phyloP scores from a whole-genome alignment of 2,329 filamentous ascomycete species.

The Xylariales sp. region DNA sequence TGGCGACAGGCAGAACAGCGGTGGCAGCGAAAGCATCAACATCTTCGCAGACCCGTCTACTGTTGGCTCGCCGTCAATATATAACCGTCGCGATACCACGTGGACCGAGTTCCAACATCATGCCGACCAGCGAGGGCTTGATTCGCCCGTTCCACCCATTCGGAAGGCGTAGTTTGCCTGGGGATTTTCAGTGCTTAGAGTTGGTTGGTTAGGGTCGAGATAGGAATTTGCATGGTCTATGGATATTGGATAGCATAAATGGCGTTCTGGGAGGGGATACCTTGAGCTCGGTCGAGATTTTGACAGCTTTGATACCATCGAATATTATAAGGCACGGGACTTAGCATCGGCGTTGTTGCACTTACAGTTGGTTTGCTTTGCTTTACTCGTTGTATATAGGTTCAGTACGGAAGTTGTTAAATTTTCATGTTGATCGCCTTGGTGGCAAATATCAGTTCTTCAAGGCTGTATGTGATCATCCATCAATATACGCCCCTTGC shows the following conservation, averaged over 20 bases:
- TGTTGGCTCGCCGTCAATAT: slow-evolving; percentile 30
- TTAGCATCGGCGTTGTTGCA: slow-evolving; percentile 17
- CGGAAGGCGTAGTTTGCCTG: slow-evolving; percentile 11
- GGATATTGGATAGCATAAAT: slow-evolving; percentile 15
- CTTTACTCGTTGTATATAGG: slow-evolving; percentile 19
- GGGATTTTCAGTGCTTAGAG: neutral
- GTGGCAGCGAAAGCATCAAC: slow-evolving; percentile 46
- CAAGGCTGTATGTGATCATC: neutral
- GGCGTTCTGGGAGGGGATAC: slow-evolving; percentile 19
- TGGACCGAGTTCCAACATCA: slow-evolving; percentile 46
- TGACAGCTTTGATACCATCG: slow-evolving; percentile 29
- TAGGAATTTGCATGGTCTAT: neutral
- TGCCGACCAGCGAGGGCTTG: slow-evolving; percentile 33
- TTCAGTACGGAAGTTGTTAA: neutral
- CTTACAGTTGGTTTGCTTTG: neutral
- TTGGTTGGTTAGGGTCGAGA: neutral
- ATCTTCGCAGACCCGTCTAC: slow-evolving; percentile 47
- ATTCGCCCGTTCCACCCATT: slow-evolving; percentile 26
- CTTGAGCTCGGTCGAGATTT: neutral
- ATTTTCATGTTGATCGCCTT: slow-evolving; percentile 4
- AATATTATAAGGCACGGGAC: slow-evolving; percentile 9
- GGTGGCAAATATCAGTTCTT: slow-evolving; percentile 1
- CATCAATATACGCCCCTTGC: slow-evolving; percentile 27
- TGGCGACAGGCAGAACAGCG: slow-evolving; percentile 34
- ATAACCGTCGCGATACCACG: slow-evolving; percentile 40